Percentiles rank a stretch among this genome's conserved stretches.
These are phyloP conservation scores for Endocladia muricata DNA, from an alignment of 31 red algal species.

Conservation along the genomic window DNA sequence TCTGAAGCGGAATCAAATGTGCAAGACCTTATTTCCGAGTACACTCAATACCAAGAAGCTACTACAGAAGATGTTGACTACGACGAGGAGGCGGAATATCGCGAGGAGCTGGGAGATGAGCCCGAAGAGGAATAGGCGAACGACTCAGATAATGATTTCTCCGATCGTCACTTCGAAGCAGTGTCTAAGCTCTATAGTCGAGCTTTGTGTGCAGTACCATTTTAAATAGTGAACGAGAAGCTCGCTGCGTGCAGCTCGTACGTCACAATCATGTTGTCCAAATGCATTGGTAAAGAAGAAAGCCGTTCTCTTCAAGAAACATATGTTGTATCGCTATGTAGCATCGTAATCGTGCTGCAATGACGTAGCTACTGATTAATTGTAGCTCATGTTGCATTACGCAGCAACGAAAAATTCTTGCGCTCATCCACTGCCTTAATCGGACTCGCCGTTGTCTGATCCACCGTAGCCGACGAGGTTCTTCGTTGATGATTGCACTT, in stretches of 20 bases:
- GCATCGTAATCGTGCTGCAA: too few species aligned
- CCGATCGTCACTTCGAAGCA: neutral
- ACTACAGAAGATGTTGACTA: conserved; percentile 69
- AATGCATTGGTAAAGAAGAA: neutral
- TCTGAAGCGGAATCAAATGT: conserved; percentile 96
- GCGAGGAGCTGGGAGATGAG: conserved; percentile 27
- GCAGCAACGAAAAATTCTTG: too few species aligned
- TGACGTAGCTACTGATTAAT: too few species aligned
- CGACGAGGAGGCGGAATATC: conserved; percentile 45
- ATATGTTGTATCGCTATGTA: too few species aligned
- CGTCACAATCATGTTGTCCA: neutral
- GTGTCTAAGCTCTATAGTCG: neutral
- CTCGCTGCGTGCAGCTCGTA: neutral
- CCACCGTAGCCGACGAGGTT: too few species aligned
- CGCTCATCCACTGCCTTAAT: too few species aligned
- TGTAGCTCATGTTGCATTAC: too few species aligned
- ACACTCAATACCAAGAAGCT: conserved; percentile 96
- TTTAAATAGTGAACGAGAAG: conserved; percentile 1
- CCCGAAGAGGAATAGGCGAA: conserved; percentile 34
- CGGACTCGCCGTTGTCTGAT: too few species aligned
- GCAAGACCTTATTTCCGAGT: conserved; percentile 92
- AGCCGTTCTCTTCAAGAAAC: neutral
- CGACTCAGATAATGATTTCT: too few species aligned
- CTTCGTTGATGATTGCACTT: too few species aligned
- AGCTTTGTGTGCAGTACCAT: neutral